Conservation (phyloP, 2,329 filamentous ascomycete genomes). For the Sporothrix sp. region DNA sequence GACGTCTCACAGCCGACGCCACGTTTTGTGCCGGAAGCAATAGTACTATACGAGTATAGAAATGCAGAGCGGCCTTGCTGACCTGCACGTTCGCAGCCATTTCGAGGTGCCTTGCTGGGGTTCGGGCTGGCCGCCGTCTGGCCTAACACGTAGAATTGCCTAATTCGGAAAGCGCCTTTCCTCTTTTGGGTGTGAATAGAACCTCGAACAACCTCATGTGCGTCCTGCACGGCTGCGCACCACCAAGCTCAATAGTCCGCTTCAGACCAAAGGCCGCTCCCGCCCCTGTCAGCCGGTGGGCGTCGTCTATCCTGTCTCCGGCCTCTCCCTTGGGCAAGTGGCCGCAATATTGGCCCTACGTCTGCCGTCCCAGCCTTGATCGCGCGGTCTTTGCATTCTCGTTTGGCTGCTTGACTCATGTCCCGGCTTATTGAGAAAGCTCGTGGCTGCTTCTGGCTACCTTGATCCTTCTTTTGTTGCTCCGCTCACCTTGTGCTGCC, state of each 20-base stretch:
- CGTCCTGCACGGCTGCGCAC: neutral
- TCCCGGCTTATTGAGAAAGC: neutral
- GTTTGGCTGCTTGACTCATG: neutral
- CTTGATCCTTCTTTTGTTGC: no score
- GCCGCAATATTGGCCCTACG: neutral
- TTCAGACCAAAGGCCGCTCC: neutral
- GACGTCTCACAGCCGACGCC: conserved; percentile 1
- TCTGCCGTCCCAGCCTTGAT: neutral
- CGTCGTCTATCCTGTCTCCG: neutral
- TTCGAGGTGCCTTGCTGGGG: no score
- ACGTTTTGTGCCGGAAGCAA: neutral
- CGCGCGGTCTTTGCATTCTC: neutral
- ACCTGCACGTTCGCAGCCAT: neutral
- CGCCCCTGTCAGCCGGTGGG: neutral
- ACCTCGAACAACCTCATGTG: conserved; percentile 21
- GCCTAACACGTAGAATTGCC: conserved; percentile 5
- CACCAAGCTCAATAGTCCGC: neutral
- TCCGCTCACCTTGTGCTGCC: no score
- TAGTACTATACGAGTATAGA: neutral
- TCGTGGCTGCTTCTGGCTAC: neutral
- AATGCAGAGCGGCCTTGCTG: neutral
- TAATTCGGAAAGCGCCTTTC: conserved; percentile 16
- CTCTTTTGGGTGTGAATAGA: conserved; percentile 27
- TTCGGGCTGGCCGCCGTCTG: no score
- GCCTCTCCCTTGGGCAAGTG: neutral